Percentiles rank a stretch among this genome's conserved stretches.
phyloP scores from a whole-genome alignment of 345 rosid genomes.

The Citrus sp. region DNA sequence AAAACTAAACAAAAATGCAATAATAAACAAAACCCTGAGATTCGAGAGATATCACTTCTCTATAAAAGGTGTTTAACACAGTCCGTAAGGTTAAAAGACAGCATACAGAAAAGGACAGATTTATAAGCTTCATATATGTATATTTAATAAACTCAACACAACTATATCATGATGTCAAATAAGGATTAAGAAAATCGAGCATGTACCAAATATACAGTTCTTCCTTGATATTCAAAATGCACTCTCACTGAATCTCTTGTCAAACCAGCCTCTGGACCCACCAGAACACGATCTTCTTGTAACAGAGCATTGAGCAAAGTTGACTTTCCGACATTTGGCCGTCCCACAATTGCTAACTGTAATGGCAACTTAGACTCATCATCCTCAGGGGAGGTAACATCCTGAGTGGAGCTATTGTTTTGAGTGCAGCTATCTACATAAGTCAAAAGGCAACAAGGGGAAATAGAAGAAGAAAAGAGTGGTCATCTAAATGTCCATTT shows the following conservation, averaged over 20 bases:
- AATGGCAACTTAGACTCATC: constrained; percentile 76
- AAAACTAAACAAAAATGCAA: background rate
- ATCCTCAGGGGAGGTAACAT: constrained; percentile 37
- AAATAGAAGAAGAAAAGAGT: background rate
- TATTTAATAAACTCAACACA: background rate
- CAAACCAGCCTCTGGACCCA: constrained; percentile 96
- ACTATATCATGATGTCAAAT: background rate
- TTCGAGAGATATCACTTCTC: too few relatives aligned
- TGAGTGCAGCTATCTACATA: constrained; percentile 32
- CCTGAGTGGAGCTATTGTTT: constrained; percentile 27
- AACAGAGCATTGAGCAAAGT: constrained; percentile 78
- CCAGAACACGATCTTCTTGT: constrained; percentile 94
- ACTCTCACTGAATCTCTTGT: constrained; percentile 95
- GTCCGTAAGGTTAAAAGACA: too few relatives aligned
- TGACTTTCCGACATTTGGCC: constrained; percentile 97
- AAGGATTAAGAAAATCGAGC: background rate
- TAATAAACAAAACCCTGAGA: background rate
- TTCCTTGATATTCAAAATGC: constrained; percentile 71
- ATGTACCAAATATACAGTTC: constrained; percentile 78
- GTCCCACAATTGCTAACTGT: constrained; percentile 91
- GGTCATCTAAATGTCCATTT: background rate
- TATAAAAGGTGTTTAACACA: too few relatives aligned
- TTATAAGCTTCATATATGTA: background rate
- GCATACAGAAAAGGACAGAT: background rate
- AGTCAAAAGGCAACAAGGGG: constrained; percentile 9